Evolutionary conservation across 2,329 filamentous ascomycete species (phyloP), one percentile per base, ranked within the genome.

Genomic region (Diaporthe citri): DNA sequence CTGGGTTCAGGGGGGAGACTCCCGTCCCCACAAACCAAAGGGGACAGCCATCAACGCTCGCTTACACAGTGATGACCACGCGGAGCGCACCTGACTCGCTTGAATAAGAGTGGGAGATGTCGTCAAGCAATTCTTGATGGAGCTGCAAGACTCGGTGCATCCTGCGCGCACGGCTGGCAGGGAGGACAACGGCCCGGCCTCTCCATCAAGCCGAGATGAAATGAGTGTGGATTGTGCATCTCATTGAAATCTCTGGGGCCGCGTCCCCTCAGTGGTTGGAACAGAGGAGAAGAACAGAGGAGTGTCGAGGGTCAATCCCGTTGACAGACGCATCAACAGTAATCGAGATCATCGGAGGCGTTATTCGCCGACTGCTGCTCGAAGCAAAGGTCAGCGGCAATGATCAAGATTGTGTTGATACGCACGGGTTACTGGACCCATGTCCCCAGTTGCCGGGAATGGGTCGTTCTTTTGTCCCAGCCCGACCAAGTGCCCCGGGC

Each of bases 371-470:
- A 34, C 22, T 51, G 46, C n/a, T 3, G 34, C 31, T 28, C 15
- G 15, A 31, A 52, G 46, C 22, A 17, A 17, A 34, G 31, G 48
- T 52, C 46, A 51, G 46, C 62, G n/a, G 64, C 31, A 57, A n/a
- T 52, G 39, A 67, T 67, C 64, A 67, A 52, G 46, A 67, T 67
- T 67, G 64, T 52, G 22, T 28, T 67, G 64, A 67, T 67, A 67
- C 64, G 64, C 64, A 67, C 46, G 46, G 64, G 46, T 67, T 15
- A 67, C 31, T 52, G 15, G 64, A 67, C 46, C 64, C 64, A 52
- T 20, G 41, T 52, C 31, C 34, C 64, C 31, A 51, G 64, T 52
- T 52, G 64, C 64, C 64, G 46, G 55, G 62, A 67, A 67, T 17
- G 46, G 64, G 64, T 52, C 43, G 1, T 36, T 25, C 3, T 36